Percentiles rank a stretch among this genome's conserved stretches.
Evolutionary conservation across 1,139 yeast genomes (phyloP).

Genomic region (Pichia sp.): DNA sequence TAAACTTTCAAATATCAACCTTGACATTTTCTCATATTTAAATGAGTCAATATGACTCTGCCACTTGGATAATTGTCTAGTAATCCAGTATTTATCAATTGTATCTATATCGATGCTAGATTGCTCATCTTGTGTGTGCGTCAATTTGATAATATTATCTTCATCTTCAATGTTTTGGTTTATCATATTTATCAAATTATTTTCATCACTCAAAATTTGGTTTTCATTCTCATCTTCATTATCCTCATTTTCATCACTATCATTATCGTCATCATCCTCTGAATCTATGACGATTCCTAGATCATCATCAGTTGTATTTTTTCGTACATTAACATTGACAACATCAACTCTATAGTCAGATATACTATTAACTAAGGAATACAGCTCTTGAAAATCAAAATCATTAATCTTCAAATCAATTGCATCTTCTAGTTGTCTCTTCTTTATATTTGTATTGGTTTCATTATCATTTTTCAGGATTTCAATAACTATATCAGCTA

Average conservation of each 20-base stretch:
- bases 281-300: constrained; percentile 43
- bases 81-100: constrained; percentile 49
- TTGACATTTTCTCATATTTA: constrained; percentile 23
- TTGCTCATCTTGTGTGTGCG: constrained; percentile 1
- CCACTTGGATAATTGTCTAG: constrained; percentile 34
- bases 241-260: constrained; percentile 26
- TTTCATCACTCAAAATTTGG: neutral
- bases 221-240: constrained; percentile 11
- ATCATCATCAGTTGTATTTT: constrained; percentile 29
- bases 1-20: constrained; percentile 29
- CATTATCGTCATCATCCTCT: constrained; percentile 31
- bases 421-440: constrained; percentile 38
- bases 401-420: constrained; percentile 42
- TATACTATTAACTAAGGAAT: constrained; percentile 46
- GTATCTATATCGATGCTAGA: constrained; percentile 15
- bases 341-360: constrained; percentile 43
- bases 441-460: constrained; percentile 34
- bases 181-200: constrained; percentile 5
- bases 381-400: constrained; percentile 46
- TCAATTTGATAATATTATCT: constrained; percentile 18
- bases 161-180: constrained; percentile 12
- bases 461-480: constrained; percentile 44
- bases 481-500: constrained; percentile 63
- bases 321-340: constrained; percentile 23
- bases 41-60: constrained; percentile 34